phyloP scores from a whole-genome alignment of 2,329 filamentous ascomycete genomes.

The Geosmithia morbida region DNA sequence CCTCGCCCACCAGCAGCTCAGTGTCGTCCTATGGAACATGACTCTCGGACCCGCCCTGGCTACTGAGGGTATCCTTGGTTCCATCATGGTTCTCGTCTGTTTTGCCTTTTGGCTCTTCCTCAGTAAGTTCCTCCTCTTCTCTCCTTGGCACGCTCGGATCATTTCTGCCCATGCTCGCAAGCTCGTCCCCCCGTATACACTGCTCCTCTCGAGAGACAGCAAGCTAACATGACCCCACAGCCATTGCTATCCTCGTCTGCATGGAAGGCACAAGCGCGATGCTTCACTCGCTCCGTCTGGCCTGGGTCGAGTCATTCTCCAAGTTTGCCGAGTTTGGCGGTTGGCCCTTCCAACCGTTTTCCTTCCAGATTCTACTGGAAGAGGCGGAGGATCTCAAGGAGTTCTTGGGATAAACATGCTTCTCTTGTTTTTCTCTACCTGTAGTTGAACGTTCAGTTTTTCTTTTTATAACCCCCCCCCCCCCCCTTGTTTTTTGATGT shows the following conservation, averaged over 20 bases:
- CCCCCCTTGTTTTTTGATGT: constrained; percentile 1
- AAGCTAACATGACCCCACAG: constrained; percentile 14
- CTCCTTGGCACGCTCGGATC: neutral
- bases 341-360: constrained; percentile 77
- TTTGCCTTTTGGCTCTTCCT: constrained; percentile 89
- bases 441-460: neutral
- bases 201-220: neutral
- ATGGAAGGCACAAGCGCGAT: constrained; percentile 97
- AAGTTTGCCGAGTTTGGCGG: constrained; percentile 92
- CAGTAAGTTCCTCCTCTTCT: constrained; percentile 24
- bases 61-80: constrained; percentile 50
- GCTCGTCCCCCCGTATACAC: too few relatives aligned
- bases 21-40: constrained; percentile 93
- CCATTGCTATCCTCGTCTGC: constrained; percentile 57
- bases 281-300: constrained; percentile 80
- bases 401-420: constrained; percentile 27
- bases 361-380: constrained; percentile 70
- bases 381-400: constrained; percentile 56
- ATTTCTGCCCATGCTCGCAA: too few relatives aligned
- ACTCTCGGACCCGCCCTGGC: constrained; percentile 68
- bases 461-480: too few relatives aligned
- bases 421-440: constrained; percentile 4
- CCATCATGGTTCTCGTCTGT: constrained; percentile 65
- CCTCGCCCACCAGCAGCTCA: constrained; percentile 94
- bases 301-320: constrained; percentile 96